These are phyloP conservation scores for Middelhovenomyces tepae DNA, from an alignment of 805 yeast species.

Conservation along the genomic window DNA sequence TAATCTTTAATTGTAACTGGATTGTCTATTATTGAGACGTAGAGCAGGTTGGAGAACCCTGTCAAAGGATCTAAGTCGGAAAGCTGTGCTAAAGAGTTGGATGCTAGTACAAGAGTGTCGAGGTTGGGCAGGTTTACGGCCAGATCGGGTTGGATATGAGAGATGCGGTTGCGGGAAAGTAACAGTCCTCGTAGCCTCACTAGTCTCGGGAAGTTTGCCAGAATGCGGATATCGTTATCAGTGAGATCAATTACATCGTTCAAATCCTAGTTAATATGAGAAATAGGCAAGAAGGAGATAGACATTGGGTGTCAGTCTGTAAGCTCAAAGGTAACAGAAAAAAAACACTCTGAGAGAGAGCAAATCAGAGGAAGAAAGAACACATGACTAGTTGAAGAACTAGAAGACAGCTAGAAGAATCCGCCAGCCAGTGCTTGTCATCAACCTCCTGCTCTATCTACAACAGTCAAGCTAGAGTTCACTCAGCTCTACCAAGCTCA, in stretches of 20 bases:
- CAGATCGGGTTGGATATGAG: constrained; percentile 31
- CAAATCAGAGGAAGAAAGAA: no score
- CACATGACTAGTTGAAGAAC: no score
- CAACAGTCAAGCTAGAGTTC: no score
- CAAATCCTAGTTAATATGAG: constrained; percentile 31
- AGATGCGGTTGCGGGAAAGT: constrained; percentile 54
- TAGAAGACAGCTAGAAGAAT: no score
- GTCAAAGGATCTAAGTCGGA: constrained; percentile 34
- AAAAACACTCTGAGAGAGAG: no score
- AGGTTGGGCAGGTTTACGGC: constrained; percentile 38
- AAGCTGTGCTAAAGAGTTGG: constrained; percentile 43
- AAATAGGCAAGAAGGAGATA: neutral
- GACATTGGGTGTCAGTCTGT: no score
- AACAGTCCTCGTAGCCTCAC: constrained; percentile 43
- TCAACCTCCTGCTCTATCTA: no score
- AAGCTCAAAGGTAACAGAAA: no score
- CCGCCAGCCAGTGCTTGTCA: no score
- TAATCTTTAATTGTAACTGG: constrained; percentile 41
- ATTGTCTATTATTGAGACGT: constrained; percentile 49
- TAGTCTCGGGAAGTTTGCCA: constrained; percentile 43
- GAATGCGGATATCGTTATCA: constrained; percentile 55
- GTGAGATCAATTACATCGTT: constrained; percentile 62
- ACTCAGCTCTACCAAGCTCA: no score
- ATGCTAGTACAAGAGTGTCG: constrained; percentile 41
- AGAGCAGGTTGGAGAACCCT: constrained; percentile 35